Conservation (phyloP, 805 yeast genomes). For the Candida methanosorbosa region DNA sequence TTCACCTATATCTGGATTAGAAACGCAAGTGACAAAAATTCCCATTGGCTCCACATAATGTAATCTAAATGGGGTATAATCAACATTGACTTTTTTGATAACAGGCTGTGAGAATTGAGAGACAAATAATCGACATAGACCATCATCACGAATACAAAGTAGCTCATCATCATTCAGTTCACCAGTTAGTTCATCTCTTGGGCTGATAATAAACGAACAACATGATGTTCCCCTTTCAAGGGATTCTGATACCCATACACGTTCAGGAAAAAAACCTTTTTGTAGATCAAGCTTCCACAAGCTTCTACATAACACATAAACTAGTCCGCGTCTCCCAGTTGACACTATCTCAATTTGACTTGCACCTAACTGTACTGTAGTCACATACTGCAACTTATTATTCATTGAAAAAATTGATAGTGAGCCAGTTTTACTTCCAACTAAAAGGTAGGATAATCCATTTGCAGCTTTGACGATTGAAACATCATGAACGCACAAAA, state of each 20-base stretch:
- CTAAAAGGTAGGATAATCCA: too few species aligned
- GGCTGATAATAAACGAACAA: conserved; percentile 6
- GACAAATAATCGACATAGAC: conserved; percentile 17
- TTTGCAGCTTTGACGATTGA: too few species aligned
- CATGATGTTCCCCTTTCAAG: conserved; percentile 12
- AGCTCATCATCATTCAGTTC: conserved; percentile 9
- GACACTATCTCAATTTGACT: too few species aligned
- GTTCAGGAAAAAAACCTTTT: conserved; percentile 15
- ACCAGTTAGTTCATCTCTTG: conserved; percentile 1
- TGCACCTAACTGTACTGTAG: too few species aligned
- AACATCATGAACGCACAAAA: too few species aligned
- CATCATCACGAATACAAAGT: conserved; percentile 25
- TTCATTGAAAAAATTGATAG: too few species aligned
- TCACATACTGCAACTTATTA: too few species aligned
- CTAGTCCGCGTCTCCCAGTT: too few species aligned
- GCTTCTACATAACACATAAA: conserved; percentile 13
- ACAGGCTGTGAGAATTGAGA: conserved; percentile 8
- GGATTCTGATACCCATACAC: conserved; percentile 17
- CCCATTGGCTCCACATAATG: conserved; percentile 9
- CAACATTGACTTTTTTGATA: conserved; percentile 16
- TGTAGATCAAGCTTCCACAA: conserved; percentile 20
- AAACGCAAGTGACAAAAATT: not conserved
- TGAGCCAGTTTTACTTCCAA: too few species aligned
- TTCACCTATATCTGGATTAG: not conserved
- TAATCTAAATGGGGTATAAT: conserved; percentile 17